Evolutionary conservation across 108 stramenopile genomes (phyloP).

Genomic region (Cyclotella distinguenda): DNA sequence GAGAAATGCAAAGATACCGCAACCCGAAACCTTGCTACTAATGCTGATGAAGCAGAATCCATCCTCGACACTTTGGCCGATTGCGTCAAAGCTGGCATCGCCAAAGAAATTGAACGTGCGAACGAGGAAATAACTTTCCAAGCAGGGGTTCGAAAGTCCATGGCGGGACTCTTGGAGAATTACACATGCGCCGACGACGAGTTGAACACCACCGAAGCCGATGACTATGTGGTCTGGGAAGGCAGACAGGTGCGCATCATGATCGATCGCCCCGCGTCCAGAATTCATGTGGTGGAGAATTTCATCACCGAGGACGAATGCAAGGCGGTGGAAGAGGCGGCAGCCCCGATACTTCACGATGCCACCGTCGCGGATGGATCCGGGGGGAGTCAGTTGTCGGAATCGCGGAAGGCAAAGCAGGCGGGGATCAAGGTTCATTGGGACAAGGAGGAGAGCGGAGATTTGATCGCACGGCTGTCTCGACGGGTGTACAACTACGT

Average conservation of each 20-base stretch:
- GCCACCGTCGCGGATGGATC: conserved; percentile 86
- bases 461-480: conserved; percentile 64
- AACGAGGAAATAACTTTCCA: conserved; percentile 79
- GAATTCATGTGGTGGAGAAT: conserved; percentile 73
- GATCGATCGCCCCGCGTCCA: conserved; percentile 67
- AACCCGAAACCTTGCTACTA: conserved; percentile 10
- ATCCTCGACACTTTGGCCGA: conserved; percentile 39
- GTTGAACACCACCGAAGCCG: conserved; percentile 53
- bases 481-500: conserved; percentile 79
- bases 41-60: conserved; percentile 1
- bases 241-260: conserved; percentile 52
- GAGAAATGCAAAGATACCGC: conserved; percentile 49
- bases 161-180: conserved; percentile 70
- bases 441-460: conserved; percentile 55
- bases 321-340: conserved; percentile 66
- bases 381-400: conserved; percentile 64
- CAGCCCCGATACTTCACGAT: conserved; percentile 54
- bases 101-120: conserved; percentile 41
- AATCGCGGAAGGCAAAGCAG: conserved; percentile 78
- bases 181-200: conserved; percentile 77
- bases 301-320: conserved; percentile 87
- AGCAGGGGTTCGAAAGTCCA: conserved; percentile 50
- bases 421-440: conserved; percentile 73
- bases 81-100: conserved; percentile 57
- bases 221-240: conserved; percentile 28